These are phyloP conservation scores for Martiniozyma abietophila DNA, from an alignment of 805 yeast genomes.

Conservation along the genomic window DNA sequence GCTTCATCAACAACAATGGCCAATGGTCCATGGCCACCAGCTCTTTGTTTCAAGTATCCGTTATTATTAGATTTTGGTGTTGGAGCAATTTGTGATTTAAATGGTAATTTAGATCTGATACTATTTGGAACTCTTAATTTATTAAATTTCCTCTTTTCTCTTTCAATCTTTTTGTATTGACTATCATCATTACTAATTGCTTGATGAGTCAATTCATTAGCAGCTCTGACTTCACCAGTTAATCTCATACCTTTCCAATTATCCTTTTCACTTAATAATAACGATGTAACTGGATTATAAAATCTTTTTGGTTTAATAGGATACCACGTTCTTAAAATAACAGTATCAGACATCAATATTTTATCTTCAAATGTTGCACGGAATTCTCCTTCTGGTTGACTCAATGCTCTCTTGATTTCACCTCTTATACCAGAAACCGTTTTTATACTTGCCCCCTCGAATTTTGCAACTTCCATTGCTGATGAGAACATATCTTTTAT, in stretches of 20 bases:
- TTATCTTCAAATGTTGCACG: slow-evolving; percentile 97
- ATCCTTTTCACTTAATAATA: slow-evolving; percentile 63
- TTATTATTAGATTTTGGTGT: slow-evolving; percentile 82
- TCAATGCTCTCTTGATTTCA: slow-evolving; percentile 88
- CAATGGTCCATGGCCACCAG: slow-evolving; percentile 7
- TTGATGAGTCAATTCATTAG: slow-evolving; percentile 36
- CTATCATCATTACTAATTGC: slow-evolving; percentile 50
- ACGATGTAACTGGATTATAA: slow-evolving; percentile 93
- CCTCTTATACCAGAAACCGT: slow-evolving; percentile 98
- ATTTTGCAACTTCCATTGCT: slow-evolving; percentile 90
- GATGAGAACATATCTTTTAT: slow-evolving; percentile 93
- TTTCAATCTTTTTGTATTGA: slow-evolving; percentile 62
- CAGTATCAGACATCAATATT: slow-evolving; percentile 79
- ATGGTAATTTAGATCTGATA: slow-evolving; percentile 72
- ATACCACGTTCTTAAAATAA: slow-evolving; percentile 92
- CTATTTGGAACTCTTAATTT: slow-evolving; percentile 79
- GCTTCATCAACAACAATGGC: slow-evolving; percentile 91
- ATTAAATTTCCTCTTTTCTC: slow-evolving; percentile 78
- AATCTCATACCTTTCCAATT: slow-evolving; percentile 96
- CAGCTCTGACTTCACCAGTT: slow-evolving; percentile 90
- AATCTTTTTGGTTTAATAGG: slow-evolving; percentile 86
- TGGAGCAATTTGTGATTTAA: slow-evolving; percentile 79
- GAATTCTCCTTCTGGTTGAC: slow-evolving; percentile 91
- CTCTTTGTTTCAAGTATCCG: slow-evolving; percentile 72
- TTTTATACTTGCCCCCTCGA: slow-evolving; percentile 94